A percentile compares a stretch with the other conserved stretches of the same genome.
Evolutionary conservation across 345 rosid species (phyloP).

Genomic region (Garcia nutans): DNA sequence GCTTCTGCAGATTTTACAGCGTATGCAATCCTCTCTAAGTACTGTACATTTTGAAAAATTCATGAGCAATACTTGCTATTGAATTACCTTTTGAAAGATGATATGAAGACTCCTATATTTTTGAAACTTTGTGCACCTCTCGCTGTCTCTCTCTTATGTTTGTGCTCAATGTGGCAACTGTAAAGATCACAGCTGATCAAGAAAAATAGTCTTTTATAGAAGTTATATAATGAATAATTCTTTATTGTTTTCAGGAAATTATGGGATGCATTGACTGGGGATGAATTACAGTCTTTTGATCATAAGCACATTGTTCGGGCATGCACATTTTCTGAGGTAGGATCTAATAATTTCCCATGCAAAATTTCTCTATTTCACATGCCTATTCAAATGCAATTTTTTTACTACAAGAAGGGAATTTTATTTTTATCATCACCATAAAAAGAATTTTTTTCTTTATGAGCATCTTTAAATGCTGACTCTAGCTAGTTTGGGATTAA

Average conservation of each 20-base stretch:
- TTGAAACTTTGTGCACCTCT: neutral
- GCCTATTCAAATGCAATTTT: neutral
- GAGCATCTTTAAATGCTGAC: no score
- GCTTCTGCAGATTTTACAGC: conserved; percentile 98
- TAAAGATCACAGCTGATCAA: neutral
- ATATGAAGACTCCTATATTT: neutral
- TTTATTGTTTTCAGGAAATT: conserved; percentile 35
- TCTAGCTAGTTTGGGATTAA: neutral
- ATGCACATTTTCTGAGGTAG: conserved; percentile 46
- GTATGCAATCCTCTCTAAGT: conserved; percentile 36
- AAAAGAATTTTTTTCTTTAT: neutral
- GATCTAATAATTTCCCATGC: neutral
- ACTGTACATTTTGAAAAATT: neutral
- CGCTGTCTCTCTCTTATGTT: neutral
- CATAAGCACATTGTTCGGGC: conserved; percentile 52
- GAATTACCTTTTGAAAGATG: no score
- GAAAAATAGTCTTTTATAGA: neutral
- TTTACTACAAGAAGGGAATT: neutral
- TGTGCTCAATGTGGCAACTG: neutral
- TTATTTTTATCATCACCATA: neutral
- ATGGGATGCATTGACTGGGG: conserved; percentile 49
- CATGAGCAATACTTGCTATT: neutral
- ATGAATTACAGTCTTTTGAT: conserved; percentile 41
- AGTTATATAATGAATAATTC: conserved; percentile 1
- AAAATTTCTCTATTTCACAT: neutral